phyloP scores from a whole-genome alignment of 164 flowering plant species.

The Tinospora cordifolia region DNA sequence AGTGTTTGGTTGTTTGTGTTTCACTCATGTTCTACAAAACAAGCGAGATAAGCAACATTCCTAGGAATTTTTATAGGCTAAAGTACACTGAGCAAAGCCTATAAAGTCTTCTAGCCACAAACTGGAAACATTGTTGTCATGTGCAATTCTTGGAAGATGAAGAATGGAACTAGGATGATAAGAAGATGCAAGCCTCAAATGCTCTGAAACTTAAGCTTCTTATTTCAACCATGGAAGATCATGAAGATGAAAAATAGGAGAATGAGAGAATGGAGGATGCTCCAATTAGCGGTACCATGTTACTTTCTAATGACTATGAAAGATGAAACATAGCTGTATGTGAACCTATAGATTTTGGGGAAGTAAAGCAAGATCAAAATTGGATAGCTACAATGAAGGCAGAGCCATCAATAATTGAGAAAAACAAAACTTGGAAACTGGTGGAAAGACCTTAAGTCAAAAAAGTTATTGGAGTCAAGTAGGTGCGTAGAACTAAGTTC shows the following conservation, averaged over 20 bases:
- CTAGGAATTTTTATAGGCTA: neutral
- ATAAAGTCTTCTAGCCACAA: neutral
- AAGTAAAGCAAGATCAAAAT: neutral
- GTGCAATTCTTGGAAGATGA: neutral
- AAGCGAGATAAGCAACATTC: neutral
- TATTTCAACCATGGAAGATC: neutral
- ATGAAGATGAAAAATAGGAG: neutral
- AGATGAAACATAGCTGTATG: neutral
- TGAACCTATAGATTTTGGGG: neutral
- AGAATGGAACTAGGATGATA: neutral
- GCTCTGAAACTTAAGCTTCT: neutral
- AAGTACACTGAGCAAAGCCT: neutral
- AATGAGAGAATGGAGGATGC: neutral
- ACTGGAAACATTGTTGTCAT: neutral
- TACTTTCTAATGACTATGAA: neutral
- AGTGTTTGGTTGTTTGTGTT: neutral
- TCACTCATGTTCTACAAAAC: neutral
- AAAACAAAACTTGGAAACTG: neutral
- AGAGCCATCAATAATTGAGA: neutral
- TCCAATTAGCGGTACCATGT: neutral
- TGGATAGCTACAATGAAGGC: constrained; percentile 7
- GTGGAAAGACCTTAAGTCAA: neutral
- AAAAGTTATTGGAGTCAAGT: neutral
- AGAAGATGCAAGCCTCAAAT: neutral
- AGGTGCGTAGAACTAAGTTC: neutral